Evolutionary conservation across 169 alveolate genomes (phyloP).

Genomic region (Neospora caninum): DNA sequence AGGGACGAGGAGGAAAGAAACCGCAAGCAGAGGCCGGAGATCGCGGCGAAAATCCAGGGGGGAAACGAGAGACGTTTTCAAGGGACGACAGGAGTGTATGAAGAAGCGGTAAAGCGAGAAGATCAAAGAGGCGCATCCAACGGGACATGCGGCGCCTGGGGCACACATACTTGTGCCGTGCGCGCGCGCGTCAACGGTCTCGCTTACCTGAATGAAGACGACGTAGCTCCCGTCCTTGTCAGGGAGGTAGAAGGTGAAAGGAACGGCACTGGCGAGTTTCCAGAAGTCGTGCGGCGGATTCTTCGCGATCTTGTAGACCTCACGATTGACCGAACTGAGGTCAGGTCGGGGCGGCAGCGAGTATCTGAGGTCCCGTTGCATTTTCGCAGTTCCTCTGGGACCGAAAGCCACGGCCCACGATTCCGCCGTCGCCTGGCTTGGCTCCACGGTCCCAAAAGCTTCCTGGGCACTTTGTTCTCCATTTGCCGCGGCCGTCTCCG

Average conservation of each 20-base stretch:
- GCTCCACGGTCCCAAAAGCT: too few species aligned
- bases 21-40: too few species aligned
- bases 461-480: too few species aligned
- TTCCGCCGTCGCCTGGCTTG: not conserved
- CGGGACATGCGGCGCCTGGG: too few species aligned
- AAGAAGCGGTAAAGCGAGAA: too few species aligned
- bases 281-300: not conserved
- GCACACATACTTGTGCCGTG: too few species aligned
- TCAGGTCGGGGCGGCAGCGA: not conserved
- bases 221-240: not conserved
- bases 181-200: not conserved
- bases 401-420: not conserved
- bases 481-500: too few species aligned
- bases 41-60: too few species aligned
- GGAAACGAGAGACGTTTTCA: too few species aligned
- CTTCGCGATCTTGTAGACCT: not conserved
- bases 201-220: not conserved
- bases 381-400: not conserved
- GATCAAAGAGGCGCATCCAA: too few species aligned
- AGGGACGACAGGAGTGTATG: too few species aligned
- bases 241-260: not conserved
- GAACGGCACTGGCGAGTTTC: not conserved
- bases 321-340: not conserved
- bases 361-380: not conserved
- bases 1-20: too few species aligned